A percentile compares a stretch with the other conserved stretches of the same genome.
These are phyloP conservation scores for Flaveria robusta DNA, from an alignment of 129 eudicot genomes.

Conservation along the genomic window DNA sequence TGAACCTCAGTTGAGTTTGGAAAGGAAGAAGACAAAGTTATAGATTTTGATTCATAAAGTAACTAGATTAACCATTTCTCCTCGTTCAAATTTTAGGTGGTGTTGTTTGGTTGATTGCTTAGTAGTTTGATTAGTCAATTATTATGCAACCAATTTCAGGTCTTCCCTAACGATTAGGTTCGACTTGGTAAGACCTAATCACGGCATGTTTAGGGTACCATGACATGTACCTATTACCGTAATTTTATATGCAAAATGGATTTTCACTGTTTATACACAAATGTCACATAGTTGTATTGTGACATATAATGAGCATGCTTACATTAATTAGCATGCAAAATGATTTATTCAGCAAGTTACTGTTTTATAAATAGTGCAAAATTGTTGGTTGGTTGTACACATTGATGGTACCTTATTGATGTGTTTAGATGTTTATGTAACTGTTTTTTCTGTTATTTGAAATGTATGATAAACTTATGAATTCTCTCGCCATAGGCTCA, in stretches of 20 bases:
- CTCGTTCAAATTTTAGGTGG: neutral
- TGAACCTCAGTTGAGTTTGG: neutral
- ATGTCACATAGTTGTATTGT: neutral
- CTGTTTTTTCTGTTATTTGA: neutral
- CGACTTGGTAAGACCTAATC: neutral
- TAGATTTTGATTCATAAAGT: neutral
- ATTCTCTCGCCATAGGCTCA: neutral
- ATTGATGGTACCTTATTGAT: neutral
- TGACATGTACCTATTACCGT: neutral
- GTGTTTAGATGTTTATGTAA: neutral
- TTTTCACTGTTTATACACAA: neutral
- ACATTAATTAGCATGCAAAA: neutral
- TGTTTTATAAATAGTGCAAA: neutral
- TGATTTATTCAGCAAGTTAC: neutral
- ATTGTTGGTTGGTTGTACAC: neutral
- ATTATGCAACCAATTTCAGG: neutral
- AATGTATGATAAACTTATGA: neutral
- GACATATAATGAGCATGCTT: neutral
- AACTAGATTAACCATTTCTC: neutral
- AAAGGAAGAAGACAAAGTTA: neutral
- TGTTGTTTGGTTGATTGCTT: neutral
- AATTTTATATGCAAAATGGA: neutral
- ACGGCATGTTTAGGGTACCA: neutral
- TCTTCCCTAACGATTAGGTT: neutral
- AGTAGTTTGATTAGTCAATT: constrained; percentile 1